Base-by-base conservation (phyloP, 371 early-diverging fungal genomes). In the Vavraia culicis region DNA sequence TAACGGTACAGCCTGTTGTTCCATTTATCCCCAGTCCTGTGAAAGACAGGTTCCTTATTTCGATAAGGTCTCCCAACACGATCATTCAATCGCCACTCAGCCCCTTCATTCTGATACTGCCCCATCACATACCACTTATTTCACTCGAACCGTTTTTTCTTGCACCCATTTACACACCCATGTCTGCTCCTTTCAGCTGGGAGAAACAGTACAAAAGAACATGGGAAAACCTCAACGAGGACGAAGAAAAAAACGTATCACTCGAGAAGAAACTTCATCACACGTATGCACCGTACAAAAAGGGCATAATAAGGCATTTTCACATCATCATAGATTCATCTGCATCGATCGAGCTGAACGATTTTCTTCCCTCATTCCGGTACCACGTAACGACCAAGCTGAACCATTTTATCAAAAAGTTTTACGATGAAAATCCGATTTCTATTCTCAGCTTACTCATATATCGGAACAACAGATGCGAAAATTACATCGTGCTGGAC, bases 181-280 rank as follows among this genome's bases (percentile, higher is more conserved):
- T 62, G 62, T 35, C 49, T 21, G 34, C 38, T 16, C 38, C 46
- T 40, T 63, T 63, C 53, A 36, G 56, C 14, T 63, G 64, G 64
- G 61, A 63, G 21, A 31, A 58, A 42, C 55, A 58, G 47, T 63
- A 54, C 45, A 63, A 49, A 37, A 50, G 54, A 42, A 49, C 64
- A 18, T 63, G 64, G 64, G 56, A 59, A 13, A 54, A 51, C 1
- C 38, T 45, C 13, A 23, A 35, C 14, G 20, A 35, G 15, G 18
- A 37, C 16, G 1, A 34, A 45, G 23, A 31, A 18, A 8, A 46
- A 45, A 44, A 32, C 41, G 9, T 20, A 58, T 37, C 39, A 52
- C 13, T 11, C 9, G 15, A 35, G 9, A 23, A 31, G 23, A 21
- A 19, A 44, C n/a, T 27, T 19, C 3, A 35, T 4, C 16, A 11